Base-by-base conservation (phyloP, 805 yeast species). In the Spathaspora boniae region DNA sequence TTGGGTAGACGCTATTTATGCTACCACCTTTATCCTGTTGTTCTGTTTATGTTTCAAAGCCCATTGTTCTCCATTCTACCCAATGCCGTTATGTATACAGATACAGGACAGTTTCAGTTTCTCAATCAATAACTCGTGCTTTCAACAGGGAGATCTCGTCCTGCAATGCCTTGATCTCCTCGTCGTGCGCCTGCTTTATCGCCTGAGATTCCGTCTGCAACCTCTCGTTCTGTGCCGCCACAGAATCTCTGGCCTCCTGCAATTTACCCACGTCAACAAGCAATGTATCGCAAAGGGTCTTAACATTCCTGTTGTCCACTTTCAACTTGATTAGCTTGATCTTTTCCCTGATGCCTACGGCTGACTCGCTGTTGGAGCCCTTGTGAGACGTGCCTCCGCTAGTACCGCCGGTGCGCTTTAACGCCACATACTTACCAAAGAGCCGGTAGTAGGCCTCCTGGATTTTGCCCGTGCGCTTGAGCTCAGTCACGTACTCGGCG, bases 401-500 rank as follows among this genome's bases (percentile, higher is more conserved):
- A 11, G 9, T 12, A 11, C 26, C 2, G 12, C 12, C 4, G 19
- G 5, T 4, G n/a, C 7, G 7, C 31, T 45, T 51, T 30, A 57
- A 40, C 12, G 42, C 42, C 11, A 53, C 43, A 36, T 62, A 61
- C 37, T 60, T 59, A 23, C 50, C 34, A 19, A 56, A 51, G 12
- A 64, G 42, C 38, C 47, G 48, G 24, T 56, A 45, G 41, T 63
- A 65, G 7, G 58, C 56, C 30, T 57, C 46, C 38, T 59, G 60
- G 32, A 64, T 52, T 4, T 36, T 37, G 38, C 53, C 55, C 14
- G 54, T 50, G 16, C 46, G 53, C 17, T 42, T 44, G 18, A 61
- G 41, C 37, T 65, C 68, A 3, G 45, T 45, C 4, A 61, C 38
- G 36, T 55, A 60, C 22, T 56, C 59, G 12, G 44, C 31, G 37